Evolutionary conservation across 371 early-diverging fungal species (phyloP), one percentile per base, ranked within the genome.

Genomic region (Mortierella sp.): DNA sequence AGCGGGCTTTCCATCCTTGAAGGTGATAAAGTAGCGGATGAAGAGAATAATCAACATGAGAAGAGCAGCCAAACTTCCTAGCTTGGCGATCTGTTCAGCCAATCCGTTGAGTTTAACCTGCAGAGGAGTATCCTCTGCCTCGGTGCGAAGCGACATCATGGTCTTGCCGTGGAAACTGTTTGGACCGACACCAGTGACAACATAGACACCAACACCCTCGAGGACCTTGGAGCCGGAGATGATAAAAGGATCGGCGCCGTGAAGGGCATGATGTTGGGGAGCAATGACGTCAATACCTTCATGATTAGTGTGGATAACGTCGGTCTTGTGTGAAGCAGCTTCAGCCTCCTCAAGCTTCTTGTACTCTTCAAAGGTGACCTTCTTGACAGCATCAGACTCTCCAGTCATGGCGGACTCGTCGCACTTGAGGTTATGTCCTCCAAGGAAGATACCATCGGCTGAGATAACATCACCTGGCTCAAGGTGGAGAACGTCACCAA

Each of bases 391-490:
- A 68, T 97, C 95, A 3, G 95, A 91, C 87, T 98, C 98, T 80
- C 98, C 98, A 0, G 97, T 97, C 43, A 95, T 93, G 58, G 96
- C 93, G 28, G 94, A 94, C 76, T 98, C 98, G 82, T 98, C 98
- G 82, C 94, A 94, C 9, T 89, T 88, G 58, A 98, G 76, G 78
- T 96, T 95, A 72, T 94, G 94, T 24, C 96, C 97, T 36, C 86
- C 79, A 19, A 96, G 77, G 62, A 87, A 91, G 65, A 98, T 85
- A 72, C 96, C 96, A 83, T 99, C 99, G 16, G 91, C 97, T 1
- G 95, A 88, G 63, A 98, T 88, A 43, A 98, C 92, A 76, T 98
- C 98, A 65, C 99, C 99, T 8, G 97, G 96, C 84, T 98, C 98
- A 36, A 99, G 86, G 53, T 92, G 85, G 41, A 98, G 84, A 60